Percentiles rank a stretch among this genome's conserved stretches.
phyloP scores from a whole-genome alignment of 1,284 basidiomycete genomes.

The Cryptococcus depauperatus region DNA sequence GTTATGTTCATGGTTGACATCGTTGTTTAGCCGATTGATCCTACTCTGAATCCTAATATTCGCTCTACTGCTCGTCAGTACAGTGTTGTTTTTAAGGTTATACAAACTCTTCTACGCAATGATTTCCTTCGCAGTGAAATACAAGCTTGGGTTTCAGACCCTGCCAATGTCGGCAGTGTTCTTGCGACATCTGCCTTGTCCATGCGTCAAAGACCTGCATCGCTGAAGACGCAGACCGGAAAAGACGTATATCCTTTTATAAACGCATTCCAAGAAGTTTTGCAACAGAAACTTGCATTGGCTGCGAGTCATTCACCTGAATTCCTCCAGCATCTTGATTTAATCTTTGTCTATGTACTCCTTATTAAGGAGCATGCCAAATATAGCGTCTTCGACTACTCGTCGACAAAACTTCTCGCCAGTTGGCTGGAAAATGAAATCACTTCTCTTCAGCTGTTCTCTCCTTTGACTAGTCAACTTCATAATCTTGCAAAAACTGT shows the following conservation, averaged over 20 bases:
- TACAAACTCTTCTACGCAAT: conserved; percentile 29
- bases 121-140: conserved; percentile 10
- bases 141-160: conserved; percentile 21
- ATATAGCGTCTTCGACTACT: conserved; percentile 42
- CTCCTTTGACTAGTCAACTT: conserved; percentile 10
- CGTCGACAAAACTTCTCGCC: conserved; percentile 45
- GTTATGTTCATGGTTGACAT: background rate
- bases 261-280: conserved; percentile 13
- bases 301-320: conserved; percentile 1
- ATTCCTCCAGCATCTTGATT: conserved; percentile 11
- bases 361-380: conserved; percentile 36
- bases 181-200: conserved; percentile 25
- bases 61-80: background rate
- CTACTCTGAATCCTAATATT: conserved; percentile 29
- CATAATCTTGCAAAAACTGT: conserved; percentile 29
- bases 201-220: conserved; percentile 15
- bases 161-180: conserved; percentile 24
- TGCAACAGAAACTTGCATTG: conserved; percentile 12
- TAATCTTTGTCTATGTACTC: conserved; percentile 13
- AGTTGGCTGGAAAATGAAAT: conserved; percentile 34
- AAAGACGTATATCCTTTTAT: conserved; percentile 31
- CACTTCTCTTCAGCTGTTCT: conserved; percentile 13
- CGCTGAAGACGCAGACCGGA: conserved; percentile 24
- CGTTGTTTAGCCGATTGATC: conserved; percentile 28
- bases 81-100: conserved; percentile 15